Conservation (phyloP, 2,329 filamentous ascomycete species). For the Penicillium hordei region DNA sequence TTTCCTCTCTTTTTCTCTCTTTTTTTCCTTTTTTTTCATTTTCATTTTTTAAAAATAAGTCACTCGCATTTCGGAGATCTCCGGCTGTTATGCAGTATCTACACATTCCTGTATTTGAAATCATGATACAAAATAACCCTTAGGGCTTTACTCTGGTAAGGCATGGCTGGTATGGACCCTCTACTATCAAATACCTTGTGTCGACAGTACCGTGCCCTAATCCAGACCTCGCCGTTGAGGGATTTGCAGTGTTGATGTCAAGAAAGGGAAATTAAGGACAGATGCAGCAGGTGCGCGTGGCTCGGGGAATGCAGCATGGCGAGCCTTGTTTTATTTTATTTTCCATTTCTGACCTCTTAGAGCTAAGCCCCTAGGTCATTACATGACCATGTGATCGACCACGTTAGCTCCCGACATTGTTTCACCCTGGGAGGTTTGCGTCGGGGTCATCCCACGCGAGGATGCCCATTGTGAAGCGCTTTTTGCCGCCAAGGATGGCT, state of each 20-base stretch:
- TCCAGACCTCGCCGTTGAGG: not conserved
- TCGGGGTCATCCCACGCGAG: conserved; percentile 18
- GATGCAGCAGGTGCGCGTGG: conserved; percentile 16
- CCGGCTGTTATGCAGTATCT: not conserved
- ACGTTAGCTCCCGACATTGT: conserved; percentile 26
- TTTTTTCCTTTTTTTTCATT: no score
- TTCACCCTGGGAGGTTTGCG: conserved; percentile 15
- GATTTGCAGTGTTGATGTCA: conserved; percentile 7
- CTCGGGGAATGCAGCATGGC: conserved; percentile 11
- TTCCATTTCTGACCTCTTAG: not conserved
- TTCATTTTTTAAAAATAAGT: conserved; percentile 17
- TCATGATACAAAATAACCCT: conserved; percentile 14
- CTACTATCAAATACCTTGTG: not conserved
- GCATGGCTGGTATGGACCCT: conserved; percentile 21
- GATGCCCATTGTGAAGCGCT: conserved; percentile 16
- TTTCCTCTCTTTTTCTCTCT: no score
- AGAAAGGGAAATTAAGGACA: conserved; percentile 11
- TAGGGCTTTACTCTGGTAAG: conserved; percentile 5
- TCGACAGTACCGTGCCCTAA: not conserved
- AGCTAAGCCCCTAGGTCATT: conserved; percentile 6
- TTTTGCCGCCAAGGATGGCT: conserved; percentile 14
- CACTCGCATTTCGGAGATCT: conserved; percentile 9
- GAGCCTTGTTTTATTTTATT: not conserved
- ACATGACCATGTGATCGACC: conserved; percentile 26
- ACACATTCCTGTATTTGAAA: conserved; percentile 15